phyloP scores from a whole-genome alignment of 768 basidiomycete genomes.

The Russula foetens region DNA sequence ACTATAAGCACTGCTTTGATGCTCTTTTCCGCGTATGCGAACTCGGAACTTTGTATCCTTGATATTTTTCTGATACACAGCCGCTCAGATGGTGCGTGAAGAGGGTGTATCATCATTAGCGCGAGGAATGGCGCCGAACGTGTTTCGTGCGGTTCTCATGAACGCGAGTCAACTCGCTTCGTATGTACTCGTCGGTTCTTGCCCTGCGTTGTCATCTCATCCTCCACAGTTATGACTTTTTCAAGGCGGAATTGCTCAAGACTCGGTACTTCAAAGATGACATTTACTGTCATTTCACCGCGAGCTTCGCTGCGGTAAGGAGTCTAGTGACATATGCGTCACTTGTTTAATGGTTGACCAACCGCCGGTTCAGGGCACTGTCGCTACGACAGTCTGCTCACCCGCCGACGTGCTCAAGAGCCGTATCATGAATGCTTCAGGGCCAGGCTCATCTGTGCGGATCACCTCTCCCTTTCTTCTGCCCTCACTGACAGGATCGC shows the following conservation, averaged over 20 bases:
- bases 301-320: conserved; percentile 77
- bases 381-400: conserved; percentile 84
- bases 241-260: conserved; percentile 77
- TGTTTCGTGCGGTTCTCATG: conserved; percentile 82
- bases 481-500: background rate
- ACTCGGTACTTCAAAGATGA: conserved; percentile 72
- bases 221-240: conserved; percentile 69
- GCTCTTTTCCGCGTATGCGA: conserved; percentile 69
- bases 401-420: conserved; percentile 87
- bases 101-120: conserved; percentile 71
- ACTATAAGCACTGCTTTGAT: conserved; percentile 86
- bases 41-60: conserved; percentile 19
- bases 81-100: conserved; percentile 70
- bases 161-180: conserved; percentile 90
- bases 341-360: background rate
- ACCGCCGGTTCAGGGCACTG: conserved; percentile 50
- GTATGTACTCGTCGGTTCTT: conserved; percentile 36
- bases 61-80: conserved; percentile 8
- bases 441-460: conserved; percentile 67
- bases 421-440: conserved; percentile 85
- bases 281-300: conserved; percentile 74
- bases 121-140: conserved; percentile 77
- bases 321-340: background rate
- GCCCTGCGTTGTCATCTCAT: background rate
- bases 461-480: background rate